Evolutionary conservation across 2,329 filamentous ascomycete genomes (phyloP).

Genomic region (Hypoxylon sp.): DNA sequence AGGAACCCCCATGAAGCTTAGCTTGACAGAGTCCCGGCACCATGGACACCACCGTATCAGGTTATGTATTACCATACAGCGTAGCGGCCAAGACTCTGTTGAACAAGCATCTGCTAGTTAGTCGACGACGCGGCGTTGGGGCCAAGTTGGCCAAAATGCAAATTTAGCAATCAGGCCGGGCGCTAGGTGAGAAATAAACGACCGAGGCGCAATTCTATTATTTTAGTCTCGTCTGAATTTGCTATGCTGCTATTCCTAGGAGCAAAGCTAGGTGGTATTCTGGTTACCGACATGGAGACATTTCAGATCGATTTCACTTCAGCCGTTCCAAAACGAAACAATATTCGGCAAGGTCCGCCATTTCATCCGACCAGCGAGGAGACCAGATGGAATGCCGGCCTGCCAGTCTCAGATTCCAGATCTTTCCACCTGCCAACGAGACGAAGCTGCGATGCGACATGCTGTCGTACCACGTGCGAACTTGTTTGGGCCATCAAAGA

Average conservation of each 20-base stretch:
- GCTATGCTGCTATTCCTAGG: no score
- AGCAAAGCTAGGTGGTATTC: no score
- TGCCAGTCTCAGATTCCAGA: slow-evolving; percentile 4
- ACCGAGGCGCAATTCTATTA: slow-evolving; percentile 1
- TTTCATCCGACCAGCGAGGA: not conserved
- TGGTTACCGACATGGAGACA: no score
- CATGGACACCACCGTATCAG: not conserved
- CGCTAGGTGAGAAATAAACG: not conserved
- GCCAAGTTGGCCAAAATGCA: slow-evolving; percentile 4
- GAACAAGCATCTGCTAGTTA: slow-evolving; percentile 16
- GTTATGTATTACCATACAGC: not conserved
- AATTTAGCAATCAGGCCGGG: slow-evolving; percentile 4
- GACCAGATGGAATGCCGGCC: not conserved
- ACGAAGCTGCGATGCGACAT: slow-evolving; percentile 18
- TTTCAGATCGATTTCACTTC: not conserved
- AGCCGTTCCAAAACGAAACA: not conserved
- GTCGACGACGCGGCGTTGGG: slow-evolving; percentile 2
- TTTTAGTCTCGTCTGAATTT: no score
- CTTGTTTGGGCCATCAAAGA: not conserved
- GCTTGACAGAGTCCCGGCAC: not conserved
- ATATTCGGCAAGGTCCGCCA: not conserved
- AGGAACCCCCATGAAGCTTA: not conserved
- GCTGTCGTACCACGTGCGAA: slow-evolving; percentile 10
- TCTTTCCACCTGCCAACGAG: slow-evolving; percentile 6
- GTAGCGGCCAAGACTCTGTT: slow-evolving; percentile 8